phyloP scores from a whole-genome alignment of 495 filamentous ascomycete species.

The Hyphodiscus hymeniophilus region DNA sequence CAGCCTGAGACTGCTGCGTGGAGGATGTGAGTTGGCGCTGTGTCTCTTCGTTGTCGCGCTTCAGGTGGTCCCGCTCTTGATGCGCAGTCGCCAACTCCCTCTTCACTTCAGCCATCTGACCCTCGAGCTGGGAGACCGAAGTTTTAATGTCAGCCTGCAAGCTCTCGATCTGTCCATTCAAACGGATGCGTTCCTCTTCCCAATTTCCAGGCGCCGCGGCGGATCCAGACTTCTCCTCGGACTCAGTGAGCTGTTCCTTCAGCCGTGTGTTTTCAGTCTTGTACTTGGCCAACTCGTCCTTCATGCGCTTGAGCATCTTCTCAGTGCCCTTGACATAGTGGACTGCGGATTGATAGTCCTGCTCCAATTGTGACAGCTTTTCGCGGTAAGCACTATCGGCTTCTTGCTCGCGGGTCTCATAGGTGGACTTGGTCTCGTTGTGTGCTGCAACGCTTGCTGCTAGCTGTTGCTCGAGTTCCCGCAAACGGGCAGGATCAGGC shows the following conservation, averaged over 20 bases:
- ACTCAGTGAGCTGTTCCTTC: constrained; percentile 67
- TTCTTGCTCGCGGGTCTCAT: constrained; percentile 73
- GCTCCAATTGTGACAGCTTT: constrained; percentile 86
- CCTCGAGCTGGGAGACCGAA: constrained; percentile 59
- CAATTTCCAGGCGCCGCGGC: constrained; percentile 47
- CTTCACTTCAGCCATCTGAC: constrained; percentile 57
- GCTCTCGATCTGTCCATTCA: constrained; percentile 57
- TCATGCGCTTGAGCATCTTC: constrained; percentile 98
- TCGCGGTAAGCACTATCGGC: constrained; percentile 79
- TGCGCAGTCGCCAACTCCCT: constrained; percentile 54
- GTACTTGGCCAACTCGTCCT: constrained; percentile 85
- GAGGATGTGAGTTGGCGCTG: constrained; percentile 48
- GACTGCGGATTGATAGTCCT: constrained; percentile 98
- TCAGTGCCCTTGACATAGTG: constrained; percentile 98
- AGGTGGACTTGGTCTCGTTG: constrained; percentile 68
- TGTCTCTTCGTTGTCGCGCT: constrained; percentile 45
- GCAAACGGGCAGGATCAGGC: constrained; percentile 72
- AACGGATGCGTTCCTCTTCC: constrained; percentile 64
- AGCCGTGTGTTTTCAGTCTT: constrained; percentile 78
- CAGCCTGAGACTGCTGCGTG: constrained; percentile 49
- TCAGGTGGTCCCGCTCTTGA: constrained; percentile 58
- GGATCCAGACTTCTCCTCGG: constrained; percentile 37
- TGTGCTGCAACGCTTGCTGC: constrained; percentile 69
- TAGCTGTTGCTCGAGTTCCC: constrained; percentile 87
- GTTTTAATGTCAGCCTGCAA: constrained; percentile 59